phyloP scores from a whole-genome alignment of 345 rosid genomes.

The Mercurialis annua region DNA sequence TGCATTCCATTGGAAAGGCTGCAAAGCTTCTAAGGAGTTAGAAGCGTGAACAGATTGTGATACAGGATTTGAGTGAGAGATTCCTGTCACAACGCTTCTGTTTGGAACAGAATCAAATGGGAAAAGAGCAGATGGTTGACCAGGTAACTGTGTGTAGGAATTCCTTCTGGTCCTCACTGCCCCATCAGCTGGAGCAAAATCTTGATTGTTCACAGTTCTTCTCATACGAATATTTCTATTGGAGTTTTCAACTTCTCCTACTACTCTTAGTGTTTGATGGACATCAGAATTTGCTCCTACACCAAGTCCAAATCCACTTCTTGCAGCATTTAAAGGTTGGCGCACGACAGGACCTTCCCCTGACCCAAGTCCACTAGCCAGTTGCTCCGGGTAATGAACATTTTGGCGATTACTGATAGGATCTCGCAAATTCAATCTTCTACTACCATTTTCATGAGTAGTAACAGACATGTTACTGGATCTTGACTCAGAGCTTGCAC shows the following conservation, averaged over 20 bases:
- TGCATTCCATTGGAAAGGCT: conserved; percentile 2
- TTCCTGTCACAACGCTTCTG: not conserved
- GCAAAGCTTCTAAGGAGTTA: not conserved
- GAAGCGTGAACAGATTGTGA: not conserved
- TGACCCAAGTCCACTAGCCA: not conserved
- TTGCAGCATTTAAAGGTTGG: not conserved
- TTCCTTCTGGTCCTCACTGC: not conserved
- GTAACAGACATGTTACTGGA: not conserved
- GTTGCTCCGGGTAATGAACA: not conserved
- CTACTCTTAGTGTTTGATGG: not conserved
- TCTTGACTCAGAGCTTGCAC: conserved; percentile 15
- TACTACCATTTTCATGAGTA: not conserved
- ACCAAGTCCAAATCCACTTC: not conserved
- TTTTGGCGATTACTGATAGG: not conserved
- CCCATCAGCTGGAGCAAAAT: not conserved
- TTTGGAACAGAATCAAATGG: conserved; percentile 1
- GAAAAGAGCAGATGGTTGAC: not conserved
- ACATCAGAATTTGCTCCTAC: not conserved
- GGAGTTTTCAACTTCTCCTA: conserved; percentile 4
- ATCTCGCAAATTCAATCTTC: not conserved
- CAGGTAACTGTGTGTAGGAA: not conserved
- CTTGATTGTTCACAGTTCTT: conserved; percentile 8
- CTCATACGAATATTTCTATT: conserved; percentile 24
- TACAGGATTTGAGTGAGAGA: not conserved
- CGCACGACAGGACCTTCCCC: not conserved